Conservation (phyloP, 2,329 filamentous ascomycete species). For the Fusarium nelsonii region DNA sequence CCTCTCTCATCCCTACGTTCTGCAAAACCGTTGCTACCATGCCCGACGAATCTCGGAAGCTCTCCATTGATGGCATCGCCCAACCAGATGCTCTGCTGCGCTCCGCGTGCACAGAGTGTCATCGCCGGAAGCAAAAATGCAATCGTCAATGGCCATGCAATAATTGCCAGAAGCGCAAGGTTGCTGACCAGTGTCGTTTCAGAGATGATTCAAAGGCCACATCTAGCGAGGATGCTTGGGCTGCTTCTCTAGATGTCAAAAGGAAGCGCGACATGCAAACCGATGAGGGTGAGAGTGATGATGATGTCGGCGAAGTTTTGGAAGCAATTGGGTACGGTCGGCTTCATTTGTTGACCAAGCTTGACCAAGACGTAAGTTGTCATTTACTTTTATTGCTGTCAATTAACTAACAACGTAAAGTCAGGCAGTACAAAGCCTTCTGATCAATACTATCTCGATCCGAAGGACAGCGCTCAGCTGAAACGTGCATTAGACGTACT, state of each 20-base stretch:
- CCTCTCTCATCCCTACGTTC: neutral
- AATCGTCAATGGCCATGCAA: conserved; percentile 32
- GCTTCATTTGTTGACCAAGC: conserved; percentile 26
- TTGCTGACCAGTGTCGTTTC: conserved; percentile 30
- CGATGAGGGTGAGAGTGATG: conserved; percentile 5
- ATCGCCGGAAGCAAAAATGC: conserved; percentile 31
- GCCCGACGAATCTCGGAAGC: conserved; percentile 27
- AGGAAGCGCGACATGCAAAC: conserved; percentile 16
- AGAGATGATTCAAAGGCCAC: conserved; percentile 18
- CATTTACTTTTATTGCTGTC: too few species aligned
- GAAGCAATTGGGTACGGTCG: conserved; percentile 28
- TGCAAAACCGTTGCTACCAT: neutral
- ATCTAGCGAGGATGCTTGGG: conserved; percentile 8
- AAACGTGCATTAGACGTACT: conserved; percentile 12
- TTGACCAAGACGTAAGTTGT: conserved; percentile 22
- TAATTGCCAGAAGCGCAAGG: conserved; percentile 28
- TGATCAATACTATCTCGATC: conserved; percentile 19
- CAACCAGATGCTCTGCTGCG: conserved; percentile 10
- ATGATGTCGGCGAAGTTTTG: conserved; percentile 26
- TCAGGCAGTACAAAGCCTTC: conserved; percentile 20
- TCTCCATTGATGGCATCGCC: neutral
- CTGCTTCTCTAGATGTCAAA: conserved; percentile 24
- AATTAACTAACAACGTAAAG: neutral
- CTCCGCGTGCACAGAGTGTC: conserved; percentile 27
- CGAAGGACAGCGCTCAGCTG: conserved; percentile 16